Evolutionary conservation across 148 eudicot species (phyloP), one percentile per base, ranked within the genome.

Genomic region (Camellia lanceoleosa): DNA sequence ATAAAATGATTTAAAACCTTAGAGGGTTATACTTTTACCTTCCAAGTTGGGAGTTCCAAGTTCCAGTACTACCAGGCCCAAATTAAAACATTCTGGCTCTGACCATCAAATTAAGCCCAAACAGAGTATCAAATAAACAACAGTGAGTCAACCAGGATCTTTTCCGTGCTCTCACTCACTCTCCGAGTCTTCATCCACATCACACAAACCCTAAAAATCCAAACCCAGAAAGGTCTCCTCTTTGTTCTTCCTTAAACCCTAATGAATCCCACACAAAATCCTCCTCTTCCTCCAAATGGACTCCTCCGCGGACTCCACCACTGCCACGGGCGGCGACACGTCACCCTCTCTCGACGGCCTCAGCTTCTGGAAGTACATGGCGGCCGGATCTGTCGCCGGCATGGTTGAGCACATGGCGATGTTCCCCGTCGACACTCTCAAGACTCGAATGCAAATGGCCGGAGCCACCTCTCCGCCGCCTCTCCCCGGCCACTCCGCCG

Each of bases 401-500:
- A 30, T 65, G 43, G 69, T 65, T 30, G 69, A 65, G 69, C 69
- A 65, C 69, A 23, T 30, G 69, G 69, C 69, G 13, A 65, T 65
- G 69, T 65, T 65, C 69, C 69, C 69, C 13, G 42, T 65, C 69
- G 69, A 65, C 69, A 65, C 69, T 8, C 69, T 65, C 69, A 65
- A 65, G 14, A 65, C 69, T 43, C 69, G 69, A 65, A 65, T 65
- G 69, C 69, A 65, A 65, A 65, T 65, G 69, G 42, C 12, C 69
- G 69, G 69, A 11, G 43, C 69, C 13, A 65, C 69, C n/a, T 6
- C 69, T 23, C 23, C 66, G 66, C 4, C 23, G n/a, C 15, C 63
- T 16, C 15, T 13, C 8, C 23, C 7, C 13, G 30, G 38, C 5
- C 69, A 2, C 12, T 43, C 42, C 69, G 12, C 69, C 12, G 69